Percentiles rank a stretch among this genome's conserved stretches.
Conservation (phyloP, 2,329 filamentous ascomycete genomes). For the Ophidiomyces ophidiicola region DNA sequence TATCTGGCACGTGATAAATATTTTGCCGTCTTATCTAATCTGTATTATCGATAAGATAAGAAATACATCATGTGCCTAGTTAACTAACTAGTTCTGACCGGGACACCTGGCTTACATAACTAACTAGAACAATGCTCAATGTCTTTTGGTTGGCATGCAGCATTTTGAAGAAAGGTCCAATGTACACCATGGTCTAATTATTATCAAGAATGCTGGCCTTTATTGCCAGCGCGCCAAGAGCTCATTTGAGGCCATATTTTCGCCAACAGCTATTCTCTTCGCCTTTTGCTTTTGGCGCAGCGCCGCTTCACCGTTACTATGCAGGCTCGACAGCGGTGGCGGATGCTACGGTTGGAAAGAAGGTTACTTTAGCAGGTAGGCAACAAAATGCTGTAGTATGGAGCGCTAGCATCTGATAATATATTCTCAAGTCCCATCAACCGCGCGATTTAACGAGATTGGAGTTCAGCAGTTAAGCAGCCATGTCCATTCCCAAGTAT, state of each 20-base stretch:
- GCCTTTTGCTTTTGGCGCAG: neutral
- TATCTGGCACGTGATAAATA: neutral
- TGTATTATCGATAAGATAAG: constrained; percentile 7
- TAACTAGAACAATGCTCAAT: too few relatives aligned
- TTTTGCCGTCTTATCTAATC: neutral
- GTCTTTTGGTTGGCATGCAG: neutral
- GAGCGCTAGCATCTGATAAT: neutral
- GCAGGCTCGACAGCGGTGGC: constrained; percentile 1
- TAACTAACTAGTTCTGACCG: too few relatives aligned
- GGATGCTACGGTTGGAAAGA: too few relatives aligned
- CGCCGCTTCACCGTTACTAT: constrained; percentile 4
- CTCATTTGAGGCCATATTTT: neutral
- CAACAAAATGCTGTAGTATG: neutral
- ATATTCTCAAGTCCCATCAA: constrained; percentile 27
- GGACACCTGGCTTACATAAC: too few relatives aligned
- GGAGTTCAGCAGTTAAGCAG: constrained; percentile 86
- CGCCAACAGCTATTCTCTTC: neutral
- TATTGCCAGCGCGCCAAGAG: constrained; percentile 3
- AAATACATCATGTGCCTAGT: too few relatives aligned
- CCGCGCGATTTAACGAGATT: constrained; percentile 76
- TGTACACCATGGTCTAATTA: constrained; percentile 7
- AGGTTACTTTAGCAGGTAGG: constrained; percentile 4
- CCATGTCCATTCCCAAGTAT: constrained; percentile 72
- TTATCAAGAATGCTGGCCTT: constrained; percentile 10
- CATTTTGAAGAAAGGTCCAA: neutral